A percentile compares a stretch with the other conserved stretches of the same genome.
These are phyloP conservation scores for Amphirosellinia nigrospora DNA, from an alignment of 495 filamentous ascomycete genomes.

Conservation along the genomic window DNA sequence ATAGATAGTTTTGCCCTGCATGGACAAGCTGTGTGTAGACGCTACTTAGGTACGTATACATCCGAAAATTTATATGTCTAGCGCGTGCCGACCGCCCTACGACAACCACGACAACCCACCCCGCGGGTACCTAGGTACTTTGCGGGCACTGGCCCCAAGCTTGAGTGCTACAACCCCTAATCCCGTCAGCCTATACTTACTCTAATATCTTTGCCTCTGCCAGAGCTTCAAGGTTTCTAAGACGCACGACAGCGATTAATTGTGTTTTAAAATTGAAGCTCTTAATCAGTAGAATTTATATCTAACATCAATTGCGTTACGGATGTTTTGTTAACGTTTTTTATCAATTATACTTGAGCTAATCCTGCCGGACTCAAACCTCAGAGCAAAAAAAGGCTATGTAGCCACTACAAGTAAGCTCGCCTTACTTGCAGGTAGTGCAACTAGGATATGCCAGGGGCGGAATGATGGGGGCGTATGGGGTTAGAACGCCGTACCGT, in stretches of 20 bases:
- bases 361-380: no score
- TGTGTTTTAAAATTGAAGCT: not conserved
- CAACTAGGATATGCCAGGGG: not conserved
- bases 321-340: no score
- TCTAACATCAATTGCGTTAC: not conserved
- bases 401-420: no score
- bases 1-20: not conserved
- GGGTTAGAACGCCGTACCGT: not conserved
- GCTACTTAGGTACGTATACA: not conserved
- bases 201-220: not conserved
- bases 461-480: not conserved
- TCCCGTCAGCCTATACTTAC: no score
- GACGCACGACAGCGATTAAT: not conserved
- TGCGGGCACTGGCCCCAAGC: not conserved
- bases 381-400: not conserved
- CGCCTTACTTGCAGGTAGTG: not conserved
- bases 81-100: conserved; percentile 13
- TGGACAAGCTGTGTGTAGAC: not conserved
- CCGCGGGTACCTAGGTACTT: not conserved
- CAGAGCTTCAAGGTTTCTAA: not conserved
- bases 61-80: conserved; percentile 20
- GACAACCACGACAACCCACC: not conserved
- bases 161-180: no score
- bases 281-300: not conserved
- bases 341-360: no score